A percentile compares a stretch with the other conserved stretches of the same genome.
These are phyloP conservation scores for Borealophlyctis nickersoniae DNA, from an alignment of 192 early-diverging fungal genomes.

Conservation along the genomic window DNA sequence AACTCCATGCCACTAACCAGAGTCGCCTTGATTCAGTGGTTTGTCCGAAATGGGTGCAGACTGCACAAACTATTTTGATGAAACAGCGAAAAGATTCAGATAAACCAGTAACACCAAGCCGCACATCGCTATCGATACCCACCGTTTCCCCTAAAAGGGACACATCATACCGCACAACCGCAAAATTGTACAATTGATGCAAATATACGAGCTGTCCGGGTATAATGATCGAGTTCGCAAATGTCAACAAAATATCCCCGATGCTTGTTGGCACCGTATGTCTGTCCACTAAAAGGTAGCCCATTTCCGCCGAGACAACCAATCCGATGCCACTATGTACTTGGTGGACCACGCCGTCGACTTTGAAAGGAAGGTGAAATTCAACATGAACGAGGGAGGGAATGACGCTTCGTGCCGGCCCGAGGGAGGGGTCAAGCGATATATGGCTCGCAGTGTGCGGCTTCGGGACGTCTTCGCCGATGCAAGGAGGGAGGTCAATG, in stretches of 20 bases:
- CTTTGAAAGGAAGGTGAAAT: conserved; percentile 66
- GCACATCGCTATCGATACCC: neutral
- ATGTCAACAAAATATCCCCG: conserved; percentile 80
- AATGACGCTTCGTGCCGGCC: conserved; percentile 65
- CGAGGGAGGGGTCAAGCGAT: conserved; percentile 61
- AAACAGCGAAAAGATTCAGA: neutral
- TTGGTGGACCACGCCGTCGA: conserved; percentile 55
- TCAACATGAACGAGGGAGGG: conserved; percentile 77
- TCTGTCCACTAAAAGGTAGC: conserved; percentile 75
- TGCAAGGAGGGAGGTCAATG: conserved; percentile 53
- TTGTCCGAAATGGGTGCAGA: conserved; percentile 18
- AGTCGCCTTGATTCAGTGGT: conserved; percentile 30
- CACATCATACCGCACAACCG: conserved; percentile 76
- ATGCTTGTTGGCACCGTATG: conserved; percentile 71
- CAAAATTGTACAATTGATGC: conserved; percentile 85
- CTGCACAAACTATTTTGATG: conserved; percentile 19
- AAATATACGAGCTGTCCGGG: conserved; percentile 76
- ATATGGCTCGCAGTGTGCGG: conserved; percentile 73
- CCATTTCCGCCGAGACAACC: conserved; percentile 59
- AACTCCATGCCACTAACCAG: conserved; percentile 8
- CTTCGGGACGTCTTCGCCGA: conserved; percentile 49
- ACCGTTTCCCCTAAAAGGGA: conserved; percentile 67
- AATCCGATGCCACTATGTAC: conserved; percentile 47
- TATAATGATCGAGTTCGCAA: conserved; percentile 79
- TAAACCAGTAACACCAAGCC: neutral